phyloP scores from a whole-genome alignment of 83 land plant species.

The Picea engelmannii region DNA sequence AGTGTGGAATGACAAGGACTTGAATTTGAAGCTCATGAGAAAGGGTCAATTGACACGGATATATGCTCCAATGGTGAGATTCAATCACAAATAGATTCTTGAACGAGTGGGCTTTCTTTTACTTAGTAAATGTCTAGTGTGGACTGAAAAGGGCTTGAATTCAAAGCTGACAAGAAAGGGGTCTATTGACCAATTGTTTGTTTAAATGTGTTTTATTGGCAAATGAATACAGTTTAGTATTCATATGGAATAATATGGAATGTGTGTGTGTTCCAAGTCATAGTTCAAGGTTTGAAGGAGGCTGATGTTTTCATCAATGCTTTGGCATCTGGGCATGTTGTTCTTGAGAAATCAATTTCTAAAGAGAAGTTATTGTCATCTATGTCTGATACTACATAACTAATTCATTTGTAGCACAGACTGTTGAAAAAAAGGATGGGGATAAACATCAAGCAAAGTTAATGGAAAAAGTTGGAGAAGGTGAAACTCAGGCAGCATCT shows the following conservation, averaged over 20 bases:
- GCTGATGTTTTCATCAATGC: slow-evolving; percentile 65
- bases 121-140: not conserved
- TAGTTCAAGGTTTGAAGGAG: slow-evolving; percentile 80
- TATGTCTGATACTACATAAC: slow-evolving; percentile 8
- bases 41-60: slow-evolving; percentile 93
- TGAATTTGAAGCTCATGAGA: slow-evolving; percentile 81
- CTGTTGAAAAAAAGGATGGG: not conserved
- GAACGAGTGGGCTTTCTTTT: not conserved
- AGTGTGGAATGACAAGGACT: slow-evolving; percentile 85
- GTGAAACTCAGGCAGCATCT: no score
- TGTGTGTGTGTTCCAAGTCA: slow-evolving; percentile 37
- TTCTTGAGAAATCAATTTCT: slow-evolving; percentile 28
- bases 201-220: no score
- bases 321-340: slow-evolving; percentile 49
- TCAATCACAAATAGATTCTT: not conserved
- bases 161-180: no score
- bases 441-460: no score
- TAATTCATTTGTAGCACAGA: slow-evolving; percentile 23
- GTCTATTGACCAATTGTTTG: no score
- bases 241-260: no score
- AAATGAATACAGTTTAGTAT: not conserved
- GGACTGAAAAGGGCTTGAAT: not conserved
- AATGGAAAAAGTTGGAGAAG: no score
- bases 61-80: slow-evolving; percentile 83
- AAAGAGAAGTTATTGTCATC: slow-evolving; percentile 39